Conservation (phyloP, 2,329 filamentous ascomycete species). For the Epichloe gansuensis region DNA sequence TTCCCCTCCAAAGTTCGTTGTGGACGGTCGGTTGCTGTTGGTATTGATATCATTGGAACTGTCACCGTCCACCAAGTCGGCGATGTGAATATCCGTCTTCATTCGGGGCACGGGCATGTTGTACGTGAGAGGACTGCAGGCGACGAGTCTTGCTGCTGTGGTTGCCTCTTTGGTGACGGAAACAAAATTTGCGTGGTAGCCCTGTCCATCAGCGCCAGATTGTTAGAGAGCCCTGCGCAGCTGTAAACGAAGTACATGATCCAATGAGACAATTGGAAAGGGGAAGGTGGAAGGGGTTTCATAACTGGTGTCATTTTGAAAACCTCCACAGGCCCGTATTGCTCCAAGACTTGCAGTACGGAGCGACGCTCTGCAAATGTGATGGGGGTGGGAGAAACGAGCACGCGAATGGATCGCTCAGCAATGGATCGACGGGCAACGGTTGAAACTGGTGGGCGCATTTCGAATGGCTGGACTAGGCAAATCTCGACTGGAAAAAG, state of each 20-base stretch:
- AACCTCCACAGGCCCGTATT: constrained; percentile 36
- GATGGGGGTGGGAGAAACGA: constrained; percentile 38
- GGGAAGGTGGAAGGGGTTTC: background rate
- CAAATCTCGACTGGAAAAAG: background rate
- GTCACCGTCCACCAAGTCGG: constrained; percentile 17
- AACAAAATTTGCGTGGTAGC: constrained; percentile 36
- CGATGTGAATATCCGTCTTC: constrained; percentile 20
- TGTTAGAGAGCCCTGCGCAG: background rate
- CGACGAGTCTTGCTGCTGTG: constrained; percentile 28
- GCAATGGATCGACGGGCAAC: constrained; percentile 8
- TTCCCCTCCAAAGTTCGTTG: background rate
- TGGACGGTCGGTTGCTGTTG: constrained; percentile 1
- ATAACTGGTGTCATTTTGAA: constrained; percentile 30
- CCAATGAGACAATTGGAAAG: background rate
- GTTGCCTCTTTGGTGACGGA: constrained; percentile 31
- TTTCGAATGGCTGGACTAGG: background rate
- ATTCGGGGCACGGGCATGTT: constrained; percentile 21
- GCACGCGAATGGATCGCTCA: constrained; percentile 35
- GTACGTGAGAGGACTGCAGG: constrained; percentile 35
- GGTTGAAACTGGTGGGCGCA: constrained; percentile 7
- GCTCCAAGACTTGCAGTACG: constrained; percentile 38
- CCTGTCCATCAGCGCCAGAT: constrained; percentile 18
- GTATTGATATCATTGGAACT: constrained; percentile 6
- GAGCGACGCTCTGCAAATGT: constrained; percentile 43
- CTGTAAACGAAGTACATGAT: background rate